Evolutionary conservation across 441 rosid genomes (phyloP).

Genomic region (Brassica hybrid): DNA sequence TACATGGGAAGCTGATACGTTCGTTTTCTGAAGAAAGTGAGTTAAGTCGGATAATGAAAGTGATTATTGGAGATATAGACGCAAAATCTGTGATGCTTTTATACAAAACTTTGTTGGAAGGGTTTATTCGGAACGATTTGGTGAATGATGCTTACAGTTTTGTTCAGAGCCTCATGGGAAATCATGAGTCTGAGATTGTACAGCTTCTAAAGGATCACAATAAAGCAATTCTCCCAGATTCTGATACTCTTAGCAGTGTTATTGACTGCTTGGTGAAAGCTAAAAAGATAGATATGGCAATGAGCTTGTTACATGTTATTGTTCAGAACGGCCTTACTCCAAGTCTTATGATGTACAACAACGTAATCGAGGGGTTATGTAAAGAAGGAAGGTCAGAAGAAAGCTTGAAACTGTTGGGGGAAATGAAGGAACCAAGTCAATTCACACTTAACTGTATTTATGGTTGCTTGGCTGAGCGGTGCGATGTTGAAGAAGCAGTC

Average conservation of each 20-base stretch:
- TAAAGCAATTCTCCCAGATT: constrained; percentile 49
- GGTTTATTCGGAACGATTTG: constrained; percentile 47
- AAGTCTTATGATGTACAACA: constrained; percentile 56
- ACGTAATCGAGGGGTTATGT: constrained; percentile 69
- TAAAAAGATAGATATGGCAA: constrained; percentile 63
- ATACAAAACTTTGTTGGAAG: constrained; percentile 56
- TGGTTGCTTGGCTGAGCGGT: too few relatives aligned
- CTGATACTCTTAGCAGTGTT: constrained; percentile 41
- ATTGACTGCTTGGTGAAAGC: constrained; percentile 57
- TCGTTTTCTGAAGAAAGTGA: constrained; percentile 61
- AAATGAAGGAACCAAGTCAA: too few relatives aligned
- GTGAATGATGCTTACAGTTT: constrained; percentile 57
- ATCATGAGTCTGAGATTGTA: constrained; percentile 31
- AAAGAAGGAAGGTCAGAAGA: constrained; percentile 18
- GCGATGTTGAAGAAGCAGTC: too few relatives aligned
- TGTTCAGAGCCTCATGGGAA: constrained; percentile 50
- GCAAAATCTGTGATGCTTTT: constrained; percentile 54
- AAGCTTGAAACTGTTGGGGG: too few relatives aligned
- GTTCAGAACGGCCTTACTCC: constrained; percentile 48
- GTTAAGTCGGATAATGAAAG: constrained; percentile 39
- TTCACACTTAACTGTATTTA: too few relatives aligned
- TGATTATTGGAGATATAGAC: constrained; percentile 53
- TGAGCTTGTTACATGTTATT: constrained; percentile 63
- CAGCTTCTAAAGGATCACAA: constrained; percentile 47
- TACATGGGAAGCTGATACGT: constrained; percentile 62